These are phyloP conservation scores for Somion occarium DNA, from an alignment of 1,284 basidiomycete genomes.

Conservation along the genomic window DNA sequence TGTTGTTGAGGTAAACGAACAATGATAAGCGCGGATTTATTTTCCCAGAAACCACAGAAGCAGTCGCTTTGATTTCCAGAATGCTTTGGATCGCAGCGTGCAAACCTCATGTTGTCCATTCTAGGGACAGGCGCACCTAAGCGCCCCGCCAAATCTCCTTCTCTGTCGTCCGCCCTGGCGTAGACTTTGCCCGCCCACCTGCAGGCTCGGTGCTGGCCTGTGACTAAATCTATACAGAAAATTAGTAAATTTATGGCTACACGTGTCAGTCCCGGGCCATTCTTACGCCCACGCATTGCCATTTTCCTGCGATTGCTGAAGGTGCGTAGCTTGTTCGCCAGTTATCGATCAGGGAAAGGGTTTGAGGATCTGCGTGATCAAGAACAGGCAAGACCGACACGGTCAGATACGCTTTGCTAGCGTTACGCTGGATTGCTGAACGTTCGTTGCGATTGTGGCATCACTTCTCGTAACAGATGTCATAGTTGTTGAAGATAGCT, in stretches of 20 bases:
- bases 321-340: not conserved
- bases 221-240: not conserved
- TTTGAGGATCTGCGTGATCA: slow-evolving; percentile 3
- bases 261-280: slow-evolving; percentile 2
- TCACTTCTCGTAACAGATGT: not conserved
- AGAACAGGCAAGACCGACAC: slow-evolving; percentile 5
- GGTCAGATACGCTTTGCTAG: slow-evolving; percentile 1
- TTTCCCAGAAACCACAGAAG: slow-evolving; percentile 1
- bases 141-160: not conserved
- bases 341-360: slow-evolving; percentile 1
- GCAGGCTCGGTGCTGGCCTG: slow-evolving; percentile 1
- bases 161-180: slow-evolving; percentile 1
- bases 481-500: not conserved
- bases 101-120: slow-evolving; percentile 2
- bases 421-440: not conserved
- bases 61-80: slow-evolving; percentile 6
- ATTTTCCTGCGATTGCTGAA: not conserved
- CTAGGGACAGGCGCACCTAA: slow-evolving; percentile 7
- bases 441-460: not conserved
- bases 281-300: not conserved
- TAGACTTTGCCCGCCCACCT: not conserved
- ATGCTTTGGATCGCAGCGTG: not conserved
- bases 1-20: slow-evolving; percentile 8
- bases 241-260: slow-evolving; percentile 1
- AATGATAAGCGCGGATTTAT: slow-evolving; percentile 3